Evolutionary conservation across 306 rosid genomes (phyloP), one percentile per base, ranked within the genome.

Genomic region (Inga leiocalycina): DNA sequence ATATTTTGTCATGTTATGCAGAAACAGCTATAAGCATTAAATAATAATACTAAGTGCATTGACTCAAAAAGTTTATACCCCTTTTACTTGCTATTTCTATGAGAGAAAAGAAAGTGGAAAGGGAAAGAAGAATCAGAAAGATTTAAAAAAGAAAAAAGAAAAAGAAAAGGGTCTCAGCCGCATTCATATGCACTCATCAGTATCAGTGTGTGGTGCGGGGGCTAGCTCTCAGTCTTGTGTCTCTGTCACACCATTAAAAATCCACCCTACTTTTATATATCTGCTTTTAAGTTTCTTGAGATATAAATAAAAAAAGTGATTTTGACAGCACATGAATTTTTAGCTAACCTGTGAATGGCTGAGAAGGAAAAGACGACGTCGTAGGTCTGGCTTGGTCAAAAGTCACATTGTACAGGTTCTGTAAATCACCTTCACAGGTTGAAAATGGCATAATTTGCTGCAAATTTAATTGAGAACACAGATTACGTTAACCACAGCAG

Each of bases 291-390:
- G 76, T 74, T 81, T 27, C 27, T 61, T 61, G 68, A 43, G 74
- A 79, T 16, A 85, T 79, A 49, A 11, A 49, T 12, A 13, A 11
- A 49, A 49, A 41, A 78, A 10, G 62, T 51, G 62, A 81, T 72
- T 76, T 0, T 75, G 83, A 61, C 86, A 74, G 59, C 77, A 81
- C 67, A 62, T 56, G 24, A 80, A 74, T 62, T 84, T 56, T 85
- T 77, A 71, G 83, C 54, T 86, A 93, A 93, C 94, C 97, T 89
- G 93, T 74, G 83, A 90, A 90, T 88, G 88, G 93, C 44, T 89
- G 96, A 78, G 94, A 80, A 56, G 89, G 85, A 84, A 85, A 90
- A 17, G 90, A 51, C 39, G 90, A 51, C 39, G 76, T 46, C 76
- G 81, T 15, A 74, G 91, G 49, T 88, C 90, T 59, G 61, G 83